Base-by-base conservation (phyloP, 495 filamentous ascomycete species). In the Aspergillus heteromorphus region DNA sequence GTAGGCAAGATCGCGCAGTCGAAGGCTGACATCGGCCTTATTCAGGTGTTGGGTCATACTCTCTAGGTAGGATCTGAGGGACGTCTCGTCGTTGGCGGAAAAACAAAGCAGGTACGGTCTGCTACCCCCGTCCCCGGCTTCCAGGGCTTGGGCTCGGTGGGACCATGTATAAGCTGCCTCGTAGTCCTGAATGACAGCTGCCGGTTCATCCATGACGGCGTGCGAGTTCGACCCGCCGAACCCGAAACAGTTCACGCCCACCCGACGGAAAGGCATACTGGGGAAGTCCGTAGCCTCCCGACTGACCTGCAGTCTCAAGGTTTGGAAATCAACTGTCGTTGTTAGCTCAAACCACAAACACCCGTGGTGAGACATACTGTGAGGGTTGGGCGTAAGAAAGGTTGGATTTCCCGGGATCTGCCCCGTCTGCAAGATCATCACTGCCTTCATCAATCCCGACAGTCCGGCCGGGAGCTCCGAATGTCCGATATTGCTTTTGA, bases 141-240 rank as follows among this genome's bases (percentile, higher is more conserved):
- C 1, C 13, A 18, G 50, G 14, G 23, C 52, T 4, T 14, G 45
- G 18, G 17, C 17, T 2, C 1, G 31, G 49, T 61, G 48, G 10
- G 55, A 53, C 11, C 13, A 18, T 19, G 25, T 45, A 21, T 51
- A 34, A 2, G 40, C 13, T 16, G 36, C 20, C 8, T 2, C 23
- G 17, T 48, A 43, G 40, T 55, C 43, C 4, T 45, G 52, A 18
- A 59, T 10, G 34, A 45, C 19, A 6, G 31, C 25, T 18, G 47
- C 55, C 16, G 58, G 34, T 17, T 56, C 63, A 13, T 69, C 66
- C 6, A 70, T 18, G 9, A 70, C 62, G 0, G 66, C 70, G 53
- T 80, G 76, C 1, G 72, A 71, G 48, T 82, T 82, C 1, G 75
- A 56, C 8, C 80, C 79, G 0, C 79, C 79, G 29, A 75, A 75